Evolutionary conservation across 2,329 filamentous ascomycete genomes (phyloP), one percentile per base, ranked within the genome.

Genomic region (Fusarium sacchari): DNA sequence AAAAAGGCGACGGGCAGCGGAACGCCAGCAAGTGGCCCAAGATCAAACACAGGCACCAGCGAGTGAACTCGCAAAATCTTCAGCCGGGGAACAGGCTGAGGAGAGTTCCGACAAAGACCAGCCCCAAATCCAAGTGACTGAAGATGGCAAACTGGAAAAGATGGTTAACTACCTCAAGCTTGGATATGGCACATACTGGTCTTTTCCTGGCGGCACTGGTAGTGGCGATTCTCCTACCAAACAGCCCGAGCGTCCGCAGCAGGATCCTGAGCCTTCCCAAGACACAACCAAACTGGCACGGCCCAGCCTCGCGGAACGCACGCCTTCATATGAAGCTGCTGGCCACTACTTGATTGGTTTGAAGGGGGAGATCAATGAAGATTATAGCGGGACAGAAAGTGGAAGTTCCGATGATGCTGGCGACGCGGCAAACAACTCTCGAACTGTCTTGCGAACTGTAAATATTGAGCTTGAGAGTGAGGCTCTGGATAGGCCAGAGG

Each of bases 101-200:
- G 36, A 42, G 7, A 26, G 53, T 17, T 44, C 64, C 26, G 24
- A 59, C 44, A 71, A 64, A 26, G 59, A 63, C 8, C 79, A 79
- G 32, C 71, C 76, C 12, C 69, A 57, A 49, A 22, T 58, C 26
- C 64, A 53, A 43, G 60, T 65, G 32, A 55, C 26, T 30, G 74
- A 76, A 40, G 82, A 84, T 34, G 82, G 83, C 14, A 83, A 83
- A 26, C 80, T 89, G 69, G 86, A 88, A 74, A 89, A 85, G 63
- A 85, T 91, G 75, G 87, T 91, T 77, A 88, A 87, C 72, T 92
- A 90, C 76, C 84, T 94, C 58, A 93, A 91, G 76, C 81, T 92
- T 56, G 90, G 90, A 9, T 92, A 92, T 73, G 90, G 90, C 34
- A 91, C 88, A n/a, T 90, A 91, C 73, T 92, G 90, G 90, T 86